Percentiles rank a stretch among this genome's conserved stretches.
Evolutionary conservation across 768 basidiomycete species (phyloP).

Genomic region (Amanita fuliginea): DNA sequence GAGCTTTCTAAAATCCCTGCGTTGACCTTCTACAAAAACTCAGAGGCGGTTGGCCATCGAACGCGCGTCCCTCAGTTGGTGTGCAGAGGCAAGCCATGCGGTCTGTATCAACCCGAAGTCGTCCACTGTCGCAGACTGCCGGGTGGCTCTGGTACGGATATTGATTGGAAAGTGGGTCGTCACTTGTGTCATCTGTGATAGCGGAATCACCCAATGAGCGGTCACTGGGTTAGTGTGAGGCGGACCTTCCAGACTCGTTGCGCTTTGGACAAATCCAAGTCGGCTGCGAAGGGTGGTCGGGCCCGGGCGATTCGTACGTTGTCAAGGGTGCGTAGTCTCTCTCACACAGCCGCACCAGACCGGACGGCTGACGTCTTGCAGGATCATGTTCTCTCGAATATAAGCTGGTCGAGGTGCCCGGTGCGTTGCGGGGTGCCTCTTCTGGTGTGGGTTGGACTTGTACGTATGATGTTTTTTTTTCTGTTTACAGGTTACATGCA

Average conservation of each 20-base stretch:
- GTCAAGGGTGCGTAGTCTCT: slow-evolving; percentile 51
- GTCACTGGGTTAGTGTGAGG: slow-evolving; percentile 53
- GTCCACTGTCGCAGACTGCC: slow-evolving; percentile 71
- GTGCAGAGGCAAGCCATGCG: slow-evolving; percentile 75
- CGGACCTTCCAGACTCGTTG: slow-evolving; percentile 74
- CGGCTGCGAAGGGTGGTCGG: slow-evolving; percentile 85
- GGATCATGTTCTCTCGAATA: slow-evolving; percentile 88
- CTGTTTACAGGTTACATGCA: neutral
- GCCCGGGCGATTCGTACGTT: slow-evolving; percentile 74
- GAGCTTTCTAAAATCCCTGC: slow-evolving; percentile 63
- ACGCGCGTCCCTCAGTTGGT: slow-evolving; percentile 69
- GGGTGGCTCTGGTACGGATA: slow-evolving; percentile 65
- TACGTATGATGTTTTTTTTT: slow-evolving; percentile 11
- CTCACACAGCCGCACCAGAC: neutral
- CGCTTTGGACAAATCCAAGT: slow-evolving; percentile 81
- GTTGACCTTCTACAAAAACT: slow-evolving; percentile 68
- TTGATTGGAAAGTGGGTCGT: slow-evolving; percentile 75
- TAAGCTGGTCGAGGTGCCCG: slow-evolving; percentile 61
- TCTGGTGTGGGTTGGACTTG: slow-evolving; percentile 18
- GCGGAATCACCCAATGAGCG: no score
- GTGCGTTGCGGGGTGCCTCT: slow-evolving; percentile 24
- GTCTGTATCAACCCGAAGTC: slow-evolving; percentile 68
- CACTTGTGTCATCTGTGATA: no score
- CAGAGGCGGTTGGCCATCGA: slow-evolving; percentile 54
- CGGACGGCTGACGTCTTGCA: slow-evolving; percentile 15